phyloP scores from a whole-genome alignment of 345 rosid species.

The Eucalyptus cloeziana region DNA sequence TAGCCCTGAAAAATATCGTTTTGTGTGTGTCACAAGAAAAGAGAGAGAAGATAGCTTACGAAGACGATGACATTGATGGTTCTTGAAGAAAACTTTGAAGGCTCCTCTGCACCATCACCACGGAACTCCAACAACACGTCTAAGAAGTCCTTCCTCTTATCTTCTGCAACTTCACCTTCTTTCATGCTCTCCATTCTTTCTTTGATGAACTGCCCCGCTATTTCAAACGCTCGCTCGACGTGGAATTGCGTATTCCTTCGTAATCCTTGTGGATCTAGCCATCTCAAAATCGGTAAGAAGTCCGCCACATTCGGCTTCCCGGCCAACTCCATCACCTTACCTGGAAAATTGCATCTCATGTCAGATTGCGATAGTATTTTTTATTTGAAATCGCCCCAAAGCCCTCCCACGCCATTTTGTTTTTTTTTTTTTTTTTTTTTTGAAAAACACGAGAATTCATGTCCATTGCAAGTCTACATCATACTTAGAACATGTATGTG shows the following conservation, averaged over 20 bases:
- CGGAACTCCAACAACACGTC: slow-evolving; percentile 78
- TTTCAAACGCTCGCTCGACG: slow-evolving; percentile 45
- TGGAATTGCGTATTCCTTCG: slow-evolving; percentile 53
- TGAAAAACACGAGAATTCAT: neutral
- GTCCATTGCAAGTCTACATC: neutral
- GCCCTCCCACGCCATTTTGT: neutral
- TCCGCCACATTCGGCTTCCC: slow-evolving; percentile 76
- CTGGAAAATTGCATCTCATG: neutral
- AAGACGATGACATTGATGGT: slow-evolving; percentile 60
- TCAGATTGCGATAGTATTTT: neutral
- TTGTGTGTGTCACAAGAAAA: neutral
- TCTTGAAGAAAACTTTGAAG: slow-evolving; percentile 35
- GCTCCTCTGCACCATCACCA: slow-evolving; percentile 37
- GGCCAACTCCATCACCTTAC: slow-evolving; percentile 66
- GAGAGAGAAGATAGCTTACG: slow-evolving; percentile 21
- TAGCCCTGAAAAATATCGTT: neutral
- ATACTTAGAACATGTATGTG: neutral
- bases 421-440: too few species aligned
- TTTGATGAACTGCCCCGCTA: slow-evolving; percentile 42
- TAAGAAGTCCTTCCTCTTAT: slow-evolving; percentile 33
- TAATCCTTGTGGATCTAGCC: slow-evolving; percentile 71
- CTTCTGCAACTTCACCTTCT: neutral
- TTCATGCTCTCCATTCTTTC: slow-evolving; percentile 23
- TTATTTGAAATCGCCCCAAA: neutral
- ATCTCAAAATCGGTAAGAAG: slow-evolving; percentile 47